Conservation (phyloP, 495 filamentous ascomycete genomes). For the Lasiosphaeriaceae sp. region DNA sequence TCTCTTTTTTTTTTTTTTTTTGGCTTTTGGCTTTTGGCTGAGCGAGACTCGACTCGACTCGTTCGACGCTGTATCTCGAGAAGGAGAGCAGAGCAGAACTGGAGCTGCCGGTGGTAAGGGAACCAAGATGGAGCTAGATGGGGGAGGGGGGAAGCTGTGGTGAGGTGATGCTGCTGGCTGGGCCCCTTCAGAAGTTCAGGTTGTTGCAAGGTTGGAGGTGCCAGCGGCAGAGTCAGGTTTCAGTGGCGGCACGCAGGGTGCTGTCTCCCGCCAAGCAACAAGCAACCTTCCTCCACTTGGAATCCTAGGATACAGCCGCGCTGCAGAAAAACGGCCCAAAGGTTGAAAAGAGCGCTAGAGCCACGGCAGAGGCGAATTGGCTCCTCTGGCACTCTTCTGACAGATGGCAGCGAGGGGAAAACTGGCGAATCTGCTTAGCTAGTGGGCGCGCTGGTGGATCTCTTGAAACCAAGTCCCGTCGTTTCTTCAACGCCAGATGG, state of each 20-base stretch:
- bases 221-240: too few relatives aligned
- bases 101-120: neutral
- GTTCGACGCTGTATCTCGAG: too few relatives aligned
- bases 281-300: too few relatives aligned
- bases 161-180: neutral
- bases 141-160: neutral
- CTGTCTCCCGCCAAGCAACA: too few relatives aligned
- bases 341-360: neutral
- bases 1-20: too few relatives aligned
- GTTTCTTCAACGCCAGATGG: neutral
- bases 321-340: neutral
- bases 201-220: too few relatives aligned
- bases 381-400: constrained; percentile 15
- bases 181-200: neutral
- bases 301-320: neutral
- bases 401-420: constrained; percentile 8
- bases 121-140: constrained; percentile 7
- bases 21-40: too few relatives aligned
- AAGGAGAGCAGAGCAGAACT: neutral
- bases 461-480: neutral
- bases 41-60: neutral
- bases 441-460: neutral
- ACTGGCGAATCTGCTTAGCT: neutral
- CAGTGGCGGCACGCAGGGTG: too few relatives aligned
- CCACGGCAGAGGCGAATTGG: constrained; percentile 18